Percentiles rank a stretch among this genome's conserved stretches.
Conservation (phyloP, 352 stramenopile genomes). For the Pythium utonaiense region DNA sequence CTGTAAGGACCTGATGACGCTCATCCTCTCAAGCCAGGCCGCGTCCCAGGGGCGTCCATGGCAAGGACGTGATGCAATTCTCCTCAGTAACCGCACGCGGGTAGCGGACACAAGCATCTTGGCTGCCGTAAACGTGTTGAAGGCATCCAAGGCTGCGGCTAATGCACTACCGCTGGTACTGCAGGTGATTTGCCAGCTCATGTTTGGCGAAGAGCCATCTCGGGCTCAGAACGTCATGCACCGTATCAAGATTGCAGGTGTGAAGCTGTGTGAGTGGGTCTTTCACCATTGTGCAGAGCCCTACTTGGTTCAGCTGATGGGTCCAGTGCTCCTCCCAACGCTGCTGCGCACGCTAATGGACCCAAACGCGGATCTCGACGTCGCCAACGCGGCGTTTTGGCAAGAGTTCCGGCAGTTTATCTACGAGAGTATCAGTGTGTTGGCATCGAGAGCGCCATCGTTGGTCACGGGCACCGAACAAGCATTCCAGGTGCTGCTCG, state of each 20-base stretch:
- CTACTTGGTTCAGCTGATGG: conserved; percentile 49
- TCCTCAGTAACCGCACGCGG: conserved; percentile 47
- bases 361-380: conserved; percentile 49
- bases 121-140: conserved; percentile 44
- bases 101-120: conserved; percentile 60
- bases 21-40: conserved; percentile 65
- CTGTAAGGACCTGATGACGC: conserved; percentile 39
- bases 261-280: conserved; percentile 55
- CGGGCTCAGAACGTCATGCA: conserved; percentile 47
- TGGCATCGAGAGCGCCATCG: conserved; percentile 35
- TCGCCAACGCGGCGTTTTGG: conserved; percentile 36
- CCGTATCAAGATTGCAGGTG: conserved; percentile 61
- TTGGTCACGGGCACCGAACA: conserved; percentile 54
- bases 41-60: conserved; percentile 36
- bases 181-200: conserved; percentile 70
- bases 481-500: conserved; percentile 71
- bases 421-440: conserved; percentile 51
- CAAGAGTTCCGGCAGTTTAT: conserved; percentile 57
- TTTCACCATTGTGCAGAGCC: conserved; percentile 43
- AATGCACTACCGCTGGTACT: conserved; percentile 63
- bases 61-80: conserved; percentile 31
- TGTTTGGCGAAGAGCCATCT: conserved; percentile 56
- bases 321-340: conserved; percentile 65
- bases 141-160: conserved; percentile 43
- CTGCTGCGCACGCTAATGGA: conserved; percentile 63